A percentile compares a stretch with the other conserved stretches of the same genome.
Evolutionary conservation across 768 basidiomycete genomes (phyloP).

Genomic region (Polyporus arcularius): DNA sequence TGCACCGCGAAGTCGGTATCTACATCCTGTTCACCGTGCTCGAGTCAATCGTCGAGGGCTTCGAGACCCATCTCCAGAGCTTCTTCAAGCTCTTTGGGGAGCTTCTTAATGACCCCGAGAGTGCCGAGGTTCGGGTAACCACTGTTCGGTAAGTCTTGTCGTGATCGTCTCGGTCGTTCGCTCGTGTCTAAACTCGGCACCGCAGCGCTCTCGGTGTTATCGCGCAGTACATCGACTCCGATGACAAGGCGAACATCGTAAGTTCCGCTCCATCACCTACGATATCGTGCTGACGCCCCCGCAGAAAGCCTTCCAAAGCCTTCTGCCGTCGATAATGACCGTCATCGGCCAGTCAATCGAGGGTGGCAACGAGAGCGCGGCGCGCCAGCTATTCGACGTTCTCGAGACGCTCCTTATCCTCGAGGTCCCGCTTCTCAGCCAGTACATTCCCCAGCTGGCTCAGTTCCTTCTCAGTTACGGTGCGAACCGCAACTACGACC

Average conservation of each 20-base stretch:
- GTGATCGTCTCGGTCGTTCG: too few relatives aligned
- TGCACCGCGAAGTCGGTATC: constrained; percentile 89
- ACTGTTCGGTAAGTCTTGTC: constrained; percentile 64
- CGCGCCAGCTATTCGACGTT: constrained; percentile 91
- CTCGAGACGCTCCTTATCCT: constrained; percentile 94
- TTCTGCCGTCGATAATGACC: constrained; percentile 85
- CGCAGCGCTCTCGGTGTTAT: constrained; percentile 84
- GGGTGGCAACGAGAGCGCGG: constrained; percentile 73
- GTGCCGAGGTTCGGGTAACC: constrained; percentile 86
- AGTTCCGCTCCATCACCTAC: constrained; percentile 28
- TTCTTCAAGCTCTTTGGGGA: constrained; percentile 80
- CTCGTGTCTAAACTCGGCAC: not conserved
- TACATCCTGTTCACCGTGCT: constrained; percentile 90
- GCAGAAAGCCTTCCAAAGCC: constrained; percentile 83
- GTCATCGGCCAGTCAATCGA: constrained; percentile 87
- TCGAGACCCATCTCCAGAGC: constrained; percentile 70
- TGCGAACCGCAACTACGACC: constrained; percentile 71
- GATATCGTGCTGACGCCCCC: not conserved
- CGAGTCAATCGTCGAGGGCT: constrained; percentile 89
- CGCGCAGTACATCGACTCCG: constrained; percentile 87
- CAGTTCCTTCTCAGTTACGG: constrained; percentile 87
- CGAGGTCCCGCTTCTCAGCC: constrained; percentile 91
- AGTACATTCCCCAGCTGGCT: constrained; percentile 84
- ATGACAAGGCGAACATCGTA: constrained; percentile 87
- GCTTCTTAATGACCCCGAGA: constrained; percentile 80